Evolutionary conservation across 2,329 filamentous ascomycete genomes (phyloP), one percentile per base, ranked within the genome.

Genomic region (Fusarium sp.): DNA sequence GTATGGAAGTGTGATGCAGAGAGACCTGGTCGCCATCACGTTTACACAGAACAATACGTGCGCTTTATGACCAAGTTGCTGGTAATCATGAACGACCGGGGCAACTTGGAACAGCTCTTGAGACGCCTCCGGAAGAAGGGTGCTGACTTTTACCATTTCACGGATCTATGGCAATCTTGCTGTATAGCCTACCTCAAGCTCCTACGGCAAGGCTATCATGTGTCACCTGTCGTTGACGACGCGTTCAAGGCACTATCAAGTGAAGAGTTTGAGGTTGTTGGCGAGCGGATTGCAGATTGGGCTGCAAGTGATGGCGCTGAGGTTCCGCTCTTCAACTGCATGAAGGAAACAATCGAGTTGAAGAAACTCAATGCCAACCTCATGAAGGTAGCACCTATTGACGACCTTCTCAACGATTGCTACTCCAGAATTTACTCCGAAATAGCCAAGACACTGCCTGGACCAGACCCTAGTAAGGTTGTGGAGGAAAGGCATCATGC

Each of bases 1-100:
- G 93, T 97, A 6, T 97, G 94, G 94, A 95, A 94, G 72, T 96
- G 94, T 37, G 94, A 97, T 70, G 89, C 92, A 46, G 94, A 97
- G 74, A 84, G 87, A 3, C 85, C 93, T 1, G 94, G 94, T 0
- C 88, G 94, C 18, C 94, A 97, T 77, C 96, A 97, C 74, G 93
- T 97, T 37, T 97, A 96, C 77, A 97, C 93, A 0, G 89, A 92
- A 49, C 90, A 92, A 67, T 97, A 97, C 74, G 91, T 93, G 2
- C 89, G 89, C 18, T 96, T 96, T 75, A 93, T 97, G 78, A 88
- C 93, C 13, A 85, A 87, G 56, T 83, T 97, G 9, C 83, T 97
- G 8, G 87, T 91, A 41, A 87, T 92, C 51, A 86, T 94, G 69
- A 87, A 89, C 54, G 94, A 97, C 74, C 88, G 92, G 26, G 78